Conservation (phyloP, 257 asterid genomes). For the Misopates orontium region DNA sequence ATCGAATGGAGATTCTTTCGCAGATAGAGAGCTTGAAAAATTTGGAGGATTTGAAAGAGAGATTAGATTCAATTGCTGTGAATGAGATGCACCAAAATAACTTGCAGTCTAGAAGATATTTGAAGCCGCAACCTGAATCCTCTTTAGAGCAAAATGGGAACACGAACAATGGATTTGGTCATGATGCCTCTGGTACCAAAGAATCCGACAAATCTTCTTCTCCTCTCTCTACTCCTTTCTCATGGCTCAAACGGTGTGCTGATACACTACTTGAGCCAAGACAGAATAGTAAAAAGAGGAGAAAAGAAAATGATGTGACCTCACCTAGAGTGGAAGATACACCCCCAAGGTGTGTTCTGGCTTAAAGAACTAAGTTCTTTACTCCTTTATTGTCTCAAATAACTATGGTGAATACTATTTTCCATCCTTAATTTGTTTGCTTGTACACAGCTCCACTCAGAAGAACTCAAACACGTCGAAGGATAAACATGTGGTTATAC, state of each 20-base stretch:
- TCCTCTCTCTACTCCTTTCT: conserved; percentile 72
- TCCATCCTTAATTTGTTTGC: conserved; percentile 14
- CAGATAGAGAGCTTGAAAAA: conserved; percentile 73
- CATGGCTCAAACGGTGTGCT: conserved; percentile 91
- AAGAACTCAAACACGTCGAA: conserved; percentile 36
- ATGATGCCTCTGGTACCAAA: conserved; percentile 31
- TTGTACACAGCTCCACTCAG: conserved; percentile 35
- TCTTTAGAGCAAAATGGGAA: conserved; percentile 40
- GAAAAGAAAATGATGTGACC: conserved; percentile 47
- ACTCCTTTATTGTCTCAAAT: conserved; percentile 1
- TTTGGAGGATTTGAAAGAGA: conserved; percentile 70
- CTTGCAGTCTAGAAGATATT: conserved; percentile 38
- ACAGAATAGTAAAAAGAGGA: conserved; percentile 60
- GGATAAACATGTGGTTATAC: conserved; percentile 31
- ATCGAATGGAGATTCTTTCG: conserved; percentile 73
- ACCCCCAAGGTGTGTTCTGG: conserved; percentile 46
- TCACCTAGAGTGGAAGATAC: conserved; percentile 40
- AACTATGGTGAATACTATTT: conserved; percentile 1
- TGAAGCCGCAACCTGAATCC: conserved; percentile 33
- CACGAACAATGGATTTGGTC: conserved; percentile 43
- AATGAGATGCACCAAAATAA: conserved; percentile 47
- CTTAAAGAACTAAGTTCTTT: conserved; percentile 16
- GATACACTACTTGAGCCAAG: conserved; percentile 79
- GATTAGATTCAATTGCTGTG: conserved; percentile 62
- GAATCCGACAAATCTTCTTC: conserved; percentile 51